Conservation (phyloP, 805 yeast species). For the Candida boidinii region DNA sequence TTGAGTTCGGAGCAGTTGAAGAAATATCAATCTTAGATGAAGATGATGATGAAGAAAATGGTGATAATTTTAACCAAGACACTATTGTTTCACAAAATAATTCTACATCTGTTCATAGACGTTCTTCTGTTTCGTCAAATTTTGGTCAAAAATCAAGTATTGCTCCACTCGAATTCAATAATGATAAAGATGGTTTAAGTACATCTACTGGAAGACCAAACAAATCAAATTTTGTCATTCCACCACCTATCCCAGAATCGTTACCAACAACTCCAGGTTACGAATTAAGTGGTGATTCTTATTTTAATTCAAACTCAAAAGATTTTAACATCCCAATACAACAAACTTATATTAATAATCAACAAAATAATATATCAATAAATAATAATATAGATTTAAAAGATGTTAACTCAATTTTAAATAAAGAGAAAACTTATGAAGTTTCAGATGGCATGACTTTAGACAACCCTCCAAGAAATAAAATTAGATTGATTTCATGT, state of each 20-base stretch:
- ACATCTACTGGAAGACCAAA: not conserved
- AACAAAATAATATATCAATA: too few species aligned
- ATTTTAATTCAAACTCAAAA: constrained; percentile 9
- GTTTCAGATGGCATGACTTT: constrained; percentile 27
- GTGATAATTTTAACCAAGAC: too few species aligned
- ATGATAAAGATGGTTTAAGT: not conserved
- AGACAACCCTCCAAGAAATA: constrained; percentile 33
- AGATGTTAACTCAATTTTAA: not conserved
- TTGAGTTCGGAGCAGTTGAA: too few species aligned
- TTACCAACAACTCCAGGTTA: constrained; percentile 33
- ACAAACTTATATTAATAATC: too few species aligned
- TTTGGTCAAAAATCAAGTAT: too few species aligned
- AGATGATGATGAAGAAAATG: too few species aligned
- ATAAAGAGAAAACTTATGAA: not conserved
- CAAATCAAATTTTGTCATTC: constrained; percentile 12
- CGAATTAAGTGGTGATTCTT: constrained; percentile 19
- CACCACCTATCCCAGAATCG: constrained; percentile 31
- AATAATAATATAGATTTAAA: too few species aligned
- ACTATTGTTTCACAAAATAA: too few species aligned
- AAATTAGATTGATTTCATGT: constrained; percentile 31
- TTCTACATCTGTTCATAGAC: too few species aligned
- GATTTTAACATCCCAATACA: constrained; percentile 10
- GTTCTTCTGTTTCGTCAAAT: too few species aligned
- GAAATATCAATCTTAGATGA: too few species aligned
- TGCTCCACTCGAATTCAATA: not conserved